Base-by-base conservation (phyloP, 352 stramenopile genomes). In the Pythium guiyangense region DNA sequence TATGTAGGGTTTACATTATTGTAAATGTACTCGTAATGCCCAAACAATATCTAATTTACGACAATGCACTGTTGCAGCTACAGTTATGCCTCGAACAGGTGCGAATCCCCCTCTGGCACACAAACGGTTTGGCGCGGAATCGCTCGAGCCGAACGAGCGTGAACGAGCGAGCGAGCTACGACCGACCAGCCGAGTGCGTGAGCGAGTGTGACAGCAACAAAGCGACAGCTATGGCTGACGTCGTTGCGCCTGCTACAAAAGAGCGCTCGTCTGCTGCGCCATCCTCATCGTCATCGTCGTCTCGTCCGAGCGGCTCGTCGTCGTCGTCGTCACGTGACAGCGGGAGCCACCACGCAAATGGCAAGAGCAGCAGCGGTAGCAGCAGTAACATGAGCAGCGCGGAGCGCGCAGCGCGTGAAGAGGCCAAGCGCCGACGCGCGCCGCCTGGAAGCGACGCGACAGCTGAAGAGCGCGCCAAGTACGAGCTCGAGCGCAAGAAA, bases 401-500 rank as follows among this genome's bases (percentile, higher is more conserved):
- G 4, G 55, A 60, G 15, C 54, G 62, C 17, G 49, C 62, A 17
- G 62, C 63, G n/a, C 54, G 66, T 40, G 67, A 77, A 18, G 73
- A 85, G 14, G 58, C 61, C 10, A 61, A 69, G 35, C 73, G 67
- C 39, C 70, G 71, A 26, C 77, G 78, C 47, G 77, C 62, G 5
- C 69, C 77, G 5, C 79, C 79, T 2, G 71, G 78, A 8, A 74
- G 70, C 44, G 74, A 85, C 49, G 80, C 76, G 35, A 83, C 71
- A 20, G 48, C 77, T 0, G 81, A 89, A 43, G 84, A 94, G 59
- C 76, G 79, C 49, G 80, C 79, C n/a, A 76, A 76, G 60, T 92
- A 92, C 54, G 78, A 91, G 54, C 68, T 94, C 46, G 84, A 94
- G 66, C 84, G 84, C 57, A 91, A 91, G 66, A 92, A 92, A 49